Evolutionary conservation across 768 basidiomycete genomes (phyloP).

Genomic region (Candolleomyces aberdarensis): DNA sequence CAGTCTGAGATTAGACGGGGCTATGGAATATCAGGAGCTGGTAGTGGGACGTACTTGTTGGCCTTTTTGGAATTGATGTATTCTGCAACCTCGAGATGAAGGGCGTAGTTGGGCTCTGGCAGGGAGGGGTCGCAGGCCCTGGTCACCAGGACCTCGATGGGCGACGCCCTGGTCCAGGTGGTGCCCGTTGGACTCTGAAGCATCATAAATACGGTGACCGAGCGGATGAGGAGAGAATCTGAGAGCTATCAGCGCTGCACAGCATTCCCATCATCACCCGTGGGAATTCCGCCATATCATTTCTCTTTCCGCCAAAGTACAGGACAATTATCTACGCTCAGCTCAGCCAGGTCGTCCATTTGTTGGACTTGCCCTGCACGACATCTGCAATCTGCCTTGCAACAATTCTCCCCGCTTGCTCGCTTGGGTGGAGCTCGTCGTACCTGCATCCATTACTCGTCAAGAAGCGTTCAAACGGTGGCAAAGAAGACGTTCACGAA

Average conservation of each 20-base stretch:
- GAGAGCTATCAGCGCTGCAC: neutral
- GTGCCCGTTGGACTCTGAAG: constrained; percentile 46
- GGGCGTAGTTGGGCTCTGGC: constrained; percentile 86
- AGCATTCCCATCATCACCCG: no score
- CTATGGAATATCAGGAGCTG: constrained; percentile 4
- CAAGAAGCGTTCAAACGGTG: neutral
- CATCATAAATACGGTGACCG: constrained; percentile 29
- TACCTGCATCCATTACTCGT: constrained; percentile 28
- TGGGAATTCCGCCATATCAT: neutral
- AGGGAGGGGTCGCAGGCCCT: constrained; percentile 85
- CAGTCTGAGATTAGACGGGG: neutral
- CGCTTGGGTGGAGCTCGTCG: constrained; percentile 60
- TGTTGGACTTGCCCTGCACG: constrained; percentile 39
- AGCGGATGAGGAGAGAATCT: neutral
- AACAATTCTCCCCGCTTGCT: constrained; percentile 53
- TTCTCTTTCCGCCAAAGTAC: neutral
- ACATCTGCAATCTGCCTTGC: constrained; percentile 49
- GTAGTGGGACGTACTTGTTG: constrained; percentile 64
- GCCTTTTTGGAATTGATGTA: constrained; percentile 94
- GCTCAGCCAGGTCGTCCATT: constrained; percentile 48
- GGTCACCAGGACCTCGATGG: constrained; percentile 68
- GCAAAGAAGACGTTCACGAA: constrained; percentile 22
- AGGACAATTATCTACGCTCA: neutral
- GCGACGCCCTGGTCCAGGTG: constrained; percentile 54
- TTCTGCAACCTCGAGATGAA: constrained; percentile 92